These are phyloP conservation scores for Aspergillus ochraceoroseus DNA, from an alignment of 2,329 filamentous ascomycete genomes.

Conservation along the genomic window DNA sequence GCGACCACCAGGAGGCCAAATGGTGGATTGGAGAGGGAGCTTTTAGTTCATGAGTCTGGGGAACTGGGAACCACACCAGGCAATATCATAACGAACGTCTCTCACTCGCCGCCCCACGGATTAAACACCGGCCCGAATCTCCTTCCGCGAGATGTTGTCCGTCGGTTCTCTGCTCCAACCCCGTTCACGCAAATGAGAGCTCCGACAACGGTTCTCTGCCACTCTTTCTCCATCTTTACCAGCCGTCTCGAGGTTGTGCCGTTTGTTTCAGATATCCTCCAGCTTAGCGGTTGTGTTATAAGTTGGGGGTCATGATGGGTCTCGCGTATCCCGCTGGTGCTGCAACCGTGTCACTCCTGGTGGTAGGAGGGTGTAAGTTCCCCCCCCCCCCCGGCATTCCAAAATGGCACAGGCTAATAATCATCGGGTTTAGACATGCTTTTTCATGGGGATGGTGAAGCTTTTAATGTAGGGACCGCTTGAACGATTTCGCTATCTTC, in stretches of 20 bases:
- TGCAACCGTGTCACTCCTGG: constrained; percentile 61
- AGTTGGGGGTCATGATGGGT: constrained; percentile 56
- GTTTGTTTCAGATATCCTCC: constrained; percentile 20
- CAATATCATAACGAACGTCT: constrained; percentile 5
- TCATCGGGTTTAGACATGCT: constrained; percentile 81
- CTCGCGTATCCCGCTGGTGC: constrained; percentile 66
- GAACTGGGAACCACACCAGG: constrained; percentile 3
- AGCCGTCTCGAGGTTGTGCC: constrained; percentile 19
- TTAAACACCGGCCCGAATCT: constrained; percentile 31
- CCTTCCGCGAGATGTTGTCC: constrained; percentile 15
- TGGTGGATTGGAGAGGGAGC: constrained; percentile 12
- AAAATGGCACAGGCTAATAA: constrained; percentile 18
- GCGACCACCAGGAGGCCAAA: constrained; percentile 12
- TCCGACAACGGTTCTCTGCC: constrained; percentile 11
- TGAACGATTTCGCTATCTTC: constrained; percentile 3
- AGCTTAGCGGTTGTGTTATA: constrained; percentile 13
- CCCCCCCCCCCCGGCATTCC: constrained; percentile 5
- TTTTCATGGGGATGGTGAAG: constrained; percentile 91
- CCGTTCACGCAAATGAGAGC: constrained; percentile 14
- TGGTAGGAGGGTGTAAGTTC: constrained; percentile 73
- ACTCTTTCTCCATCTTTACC: constrained; percentile 15
- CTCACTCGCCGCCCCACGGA: constrained; percentile 19
- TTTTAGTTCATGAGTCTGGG: constrained; percentile 9
- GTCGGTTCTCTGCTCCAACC: constrained; percentile 13
- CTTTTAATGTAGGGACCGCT: constrained; percentile 70